Evolutionary conservation across 176 grass and related monocot species (phyloP), one percentile per base, ranked within the genome.

Genomic region (Carex littledalei): DNA sequence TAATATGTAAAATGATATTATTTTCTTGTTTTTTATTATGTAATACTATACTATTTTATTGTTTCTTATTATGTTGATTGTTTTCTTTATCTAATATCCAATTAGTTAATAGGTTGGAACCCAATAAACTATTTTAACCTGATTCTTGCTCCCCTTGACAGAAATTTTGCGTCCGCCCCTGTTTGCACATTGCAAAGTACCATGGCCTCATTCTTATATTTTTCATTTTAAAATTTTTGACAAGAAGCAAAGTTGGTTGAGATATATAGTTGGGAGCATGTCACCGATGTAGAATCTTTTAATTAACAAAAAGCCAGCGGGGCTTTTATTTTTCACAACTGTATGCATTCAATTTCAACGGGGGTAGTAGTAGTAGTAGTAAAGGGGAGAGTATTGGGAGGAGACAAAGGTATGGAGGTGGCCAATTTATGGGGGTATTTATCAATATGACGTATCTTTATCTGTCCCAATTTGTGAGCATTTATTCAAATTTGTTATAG

Each of bases 391-490:
- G 74, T 78, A 78, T 78, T 78, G 74, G 74, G 81, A 83, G 81
- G 63, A 83, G 81, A 83, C 81, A 83, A 83, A 69, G 63, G 81
- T 67, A 67, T 83, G 61, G 81, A 83, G 63, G 81, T 83, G 81
- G 81, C 81, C 61, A 83, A 83, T 83, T 83, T 83, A 83, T 83
- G 81, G 80, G 80, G 59, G 21, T 83, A 83, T 83, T 83, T 83
- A 83, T 83, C 63, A 67, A 83, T 83, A 67, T 83, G 81, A 83
- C 81, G 81, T 83, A 83, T 18, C 81, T 69, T 83, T 83, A 83
- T 67, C 81, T 83, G 81, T 83, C 63, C 29, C 81, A 83, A 83
- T 83, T 83, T 83, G 41, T 83, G 63, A 52, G 81, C 45, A 83
- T 83, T 83, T 69, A 83, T 39, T 83, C 58, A 18, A 66, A 50